Percentiles rank a stretch among this genome's conserved stretches.
phyloP scores from a whole-genome alignment of 257 asterid species.

The Nicotiana knightiana region DNA sequence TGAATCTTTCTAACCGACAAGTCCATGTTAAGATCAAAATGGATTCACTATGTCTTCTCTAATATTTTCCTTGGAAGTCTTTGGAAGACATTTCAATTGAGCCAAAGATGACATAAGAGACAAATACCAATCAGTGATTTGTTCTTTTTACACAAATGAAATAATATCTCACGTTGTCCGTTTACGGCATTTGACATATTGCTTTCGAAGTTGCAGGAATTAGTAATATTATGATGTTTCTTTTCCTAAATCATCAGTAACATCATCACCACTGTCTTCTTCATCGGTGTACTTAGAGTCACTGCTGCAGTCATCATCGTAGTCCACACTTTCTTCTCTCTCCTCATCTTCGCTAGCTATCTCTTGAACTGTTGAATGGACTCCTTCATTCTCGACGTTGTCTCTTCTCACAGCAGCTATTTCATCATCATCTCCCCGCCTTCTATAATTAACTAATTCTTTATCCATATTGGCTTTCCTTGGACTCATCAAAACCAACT shows the following conservation, averaged over 20 bases:
- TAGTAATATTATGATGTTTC: too few relatives aligned
- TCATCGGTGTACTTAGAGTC: constrained; percentile 30
- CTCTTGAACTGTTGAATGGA: constrained; percentile 12
- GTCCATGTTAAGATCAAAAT: too few relatives aligned
- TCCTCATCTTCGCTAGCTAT: constrained; percentile 11
- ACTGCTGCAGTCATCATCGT: constrained; percentile 20
- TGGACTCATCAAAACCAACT: constrained; percentile 60
- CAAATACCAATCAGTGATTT: too few relatives aligned
- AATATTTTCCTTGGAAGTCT: too few relatives aligned
- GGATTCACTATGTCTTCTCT: too few relatives aligned
- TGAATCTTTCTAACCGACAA: too few relatives aligned
- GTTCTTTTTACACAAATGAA: too few relatives aligned
- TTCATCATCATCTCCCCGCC: constrained; percentile 35
- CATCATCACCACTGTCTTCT: constrained; percentile 12
- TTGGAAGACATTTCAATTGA: too few relatives aligned
- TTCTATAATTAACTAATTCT: constrained; percentile 44
- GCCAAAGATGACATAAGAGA: too few relatives aligned
- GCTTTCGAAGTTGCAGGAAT: too few relatives aligned
- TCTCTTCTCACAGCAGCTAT: constrained; percentile 17
- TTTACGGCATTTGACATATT: too few relatives aligned
- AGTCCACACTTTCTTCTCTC: constrained; percentile 22
- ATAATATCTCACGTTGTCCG: too few relatives aligned
- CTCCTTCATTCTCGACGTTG: constrained; percentile 17
- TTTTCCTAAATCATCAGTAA: background rate
- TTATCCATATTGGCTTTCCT: constrained; percentile 50